Base-by-base conservation (phyloP, 805 yeast genomes). In the Kuraishia cidri region DNA sequence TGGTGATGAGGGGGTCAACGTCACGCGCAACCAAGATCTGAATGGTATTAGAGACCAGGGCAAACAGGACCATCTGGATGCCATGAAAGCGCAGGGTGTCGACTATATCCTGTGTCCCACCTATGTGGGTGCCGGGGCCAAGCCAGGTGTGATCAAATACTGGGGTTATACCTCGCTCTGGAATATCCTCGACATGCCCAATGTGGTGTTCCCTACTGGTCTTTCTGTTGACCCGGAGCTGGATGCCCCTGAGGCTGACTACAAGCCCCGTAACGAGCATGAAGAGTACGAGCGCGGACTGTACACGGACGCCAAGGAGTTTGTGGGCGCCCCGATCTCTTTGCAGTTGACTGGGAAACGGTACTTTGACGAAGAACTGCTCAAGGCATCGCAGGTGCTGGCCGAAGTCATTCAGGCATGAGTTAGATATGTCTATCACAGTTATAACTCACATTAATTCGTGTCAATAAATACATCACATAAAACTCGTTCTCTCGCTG, bases 141-240 rank as follows among this genome's bases (percentile, higher is more conserved):
- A 64, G 34, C 76, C 78, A 4, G 74, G 68, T 31, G 64, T 65
- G 15, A 59, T 74, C 8, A 68, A 69, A 45, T 78, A 77, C 54
- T 83, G 92, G 88, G 81, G 88, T 3, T 83, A 83, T 62, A 80
- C 90, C 5, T 59, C 86, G 2, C 64, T 79, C 40, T 83, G 75
- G 72, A 82, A 82, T 56, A 48, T 81, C 37, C 54, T 80, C 40
- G 94, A 83, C 52, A 64, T 73, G 46, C 87, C 94, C 26, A 72
- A 77, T 24, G 70, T 78, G 39, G 64, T 67, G 2, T 61, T 74
- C 56, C 86, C 81, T 44, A 68, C 84, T 4, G 75, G 82, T 7
- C 54, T 76, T 41, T 59, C 51, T 41, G 81, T 68, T 47, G 56
- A 58, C 24, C 31, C 33, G 3, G 38, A 40, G 4, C n/a, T n/a